Evolutionary conservation across 148 eudicot species (phyloP), one percentile per base, ranked within the genome.

Genomic region (Fagopyrum homotropicum): DNA sequence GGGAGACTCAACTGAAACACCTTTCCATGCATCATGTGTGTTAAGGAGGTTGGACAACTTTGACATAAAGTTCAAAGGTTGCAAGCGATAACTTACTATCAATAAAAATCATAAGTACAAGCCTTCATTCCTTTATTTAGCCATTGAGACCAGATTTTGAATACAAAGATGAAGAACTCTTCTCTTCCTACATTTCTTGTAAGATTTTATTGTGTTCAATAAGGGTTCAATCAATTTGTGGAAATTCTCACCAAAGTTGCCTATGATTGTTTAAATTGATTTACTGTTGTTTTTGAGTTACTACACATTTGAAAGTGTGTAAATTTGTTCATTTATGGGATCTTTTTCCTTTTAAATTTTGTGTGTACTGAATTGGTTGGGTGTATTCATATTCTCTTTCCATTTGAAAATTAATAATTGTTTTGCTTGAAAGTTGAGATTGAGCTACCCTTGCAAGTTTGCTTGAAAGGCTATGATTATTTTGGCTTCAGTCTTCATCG

Each of bases 31-130:
- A 77, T 68, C 79, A 90, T 88, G 92, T 84, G 89, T 63, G 75
- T 84, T 51, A 88, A 88, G 78, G 90, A 85, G 73, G 77, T 83
- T 17, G 94, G 86, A 72, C 83, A 82, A 80, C 83, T 77, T 73
- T 73, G 64, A 26, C 84, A 85, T 29, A 79, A 83, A 77, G 77
- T 80, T 77, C 84, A 80, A 17, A 79, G 79, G 61, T 55, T 78
- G 76, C 79, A 55, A 4, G 55, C 45, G 75, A 80, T 35, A 22
- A 0, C 26, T 22, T 22, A 22, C 26, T 5, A 72, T 71, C 40
- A 77, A 45, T 69, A 69, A 59, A 47, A 76, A 80, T 55, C 50
- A n/a, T 29, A 19, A 14, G n/a, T 35, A 45, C 73, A 14, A 76
- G 56, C 45, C 59, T n/a, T 16, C 44, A 72, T 0, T 22, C 26